These are phyloP conservation scores for Candida sanyiensis DNA, from an alignment of 805 yeast species.

Conservation along the genomic window DNA sequence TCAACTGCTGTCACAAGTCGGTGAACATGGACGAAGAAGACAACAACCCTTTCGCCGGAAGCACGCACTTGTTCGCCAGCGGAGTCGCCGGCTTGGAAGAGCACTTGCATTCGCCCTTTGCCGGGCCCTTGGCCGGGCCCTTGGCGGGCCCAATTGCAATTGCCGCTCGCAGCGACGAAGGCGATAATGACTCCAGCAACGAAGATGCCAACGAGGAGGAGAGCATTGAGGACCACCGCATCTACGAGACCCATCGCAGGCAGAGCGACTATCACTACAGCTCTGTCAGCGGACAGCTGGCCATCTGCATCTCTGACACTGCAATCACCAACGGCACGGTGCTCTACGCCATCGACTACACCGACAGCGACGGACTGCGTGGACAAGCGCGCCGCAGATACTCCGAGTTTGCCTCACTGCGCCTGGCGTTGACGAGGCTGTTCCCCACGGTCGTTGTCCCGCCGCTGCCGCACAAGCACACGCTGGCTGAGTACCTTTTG, in stretches of 20 bases:
- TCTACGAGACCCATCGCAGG: conserved; percentile 1
- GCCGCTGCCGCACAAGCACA: conserved; percentile 88
- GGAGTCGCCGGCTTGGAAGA: conserved; percentile 11
- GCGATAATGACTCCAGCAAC: too few relatives aligned
- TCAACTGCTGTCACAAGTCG: too few relatives aligned
- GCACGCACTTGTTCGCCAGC: conserved; percentile 23
- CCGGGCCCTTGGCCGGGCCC: conserved; percentile 5
- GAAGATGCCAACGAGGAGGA: conserved; percentile 1
- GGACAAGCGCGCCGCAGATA: conserved; percentile 69
- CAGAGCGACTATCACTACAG: not conserved
- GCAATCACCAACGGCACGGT: conserved; percentile 57
- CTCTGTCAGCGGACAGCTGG: not conserved
- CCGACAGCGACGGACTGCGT: conserved; percentile 17
- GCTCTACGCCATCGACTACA: conserved; percentile 68
- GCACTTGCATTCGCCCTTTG: conserved; percentile 2
- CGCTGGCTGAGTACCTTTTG: conserved; percentile 42
- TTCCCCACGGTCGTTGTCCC: conserved; percentile 85
- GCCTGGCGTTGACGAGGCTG: conserved; percentile 60
- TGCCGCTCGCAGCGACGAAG: not conserved
- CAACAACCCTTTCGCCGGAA: conserved; percentile 30
- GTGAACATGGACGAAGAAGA: conserved; percentile 28
- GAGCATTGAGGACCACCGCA: conserved; percentile 1
- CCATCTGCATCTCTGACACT: conserved; percentile 52
- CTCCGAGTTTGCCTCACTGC: conserved; percentile 83
- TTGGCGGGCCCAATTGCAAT: not conserved